Evolutionary conservation across 192 early-diverging fungal genomes (phyloP).

Genomic region (Paraglomus occultum): DNA sequence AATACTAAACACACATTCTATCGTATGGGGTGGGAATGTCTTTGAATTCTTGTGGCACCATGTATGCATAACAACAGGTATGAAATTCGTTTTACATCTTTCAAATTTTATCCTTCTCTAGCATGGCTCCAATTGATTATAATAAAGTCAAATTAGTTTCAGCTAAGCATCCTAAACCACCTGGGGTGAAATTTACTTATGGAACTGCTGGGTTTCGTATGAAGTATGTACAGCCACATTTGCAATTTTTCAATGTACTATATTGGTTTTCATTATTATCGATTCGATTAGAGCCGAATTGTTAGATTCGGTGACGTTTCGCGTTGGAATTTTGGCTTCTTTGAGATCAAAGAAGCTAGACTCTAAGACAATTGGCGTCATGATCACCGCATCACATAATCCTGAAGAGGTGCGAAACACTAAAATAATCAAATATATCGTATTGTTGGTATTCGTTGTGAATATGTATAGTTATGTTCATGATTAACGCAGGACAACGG

Average conservation of each 20-base stretch:
- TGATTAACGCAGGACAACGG: slow-evolving; percentile 82
- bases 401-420: slow-evolving; percentile 71
- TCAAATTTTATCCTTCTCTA: too few species aligned
- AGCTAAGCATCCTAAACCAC: slow-evolving; percentile 71
- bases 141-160: slow-evolving; percentile 47
- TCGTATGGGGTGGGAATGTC: too few species aligned
- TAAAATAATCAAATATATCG: background rate
- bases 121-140: slow-evolving; percentile 40
- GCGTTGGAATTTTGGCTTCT: slow-evolving; percentile 85
- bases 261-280: too few species aligned
- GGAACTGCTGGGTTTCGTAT: slow-evolving; percentile 99
- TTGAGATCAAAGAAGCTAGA: slow-evolving; percentile 87
- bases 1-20: too few species aligned
- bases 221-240: slow-evolving; percentile 54
- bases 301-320: slow-evolving; percentile 92
- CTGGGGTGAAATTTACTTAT: slow-evolving; percentile 65
- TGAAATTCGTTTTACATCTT: too few species aligned
- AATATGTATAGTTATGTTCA: background rate
- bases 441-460: background rate
- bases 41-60: too few species aligned
- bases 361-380: slow-evolving; percentile 87
- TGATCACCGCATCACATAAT: slow-evolving; percentile 99
- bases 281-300: slow-evolving; percentile 69
- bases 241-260: background rate
- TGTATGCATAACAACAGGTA: too few species aligned